phyloP scores from a whole-genome alignment of 257 asterid genomes.

The Paraleonurus japonicus region DNA sequence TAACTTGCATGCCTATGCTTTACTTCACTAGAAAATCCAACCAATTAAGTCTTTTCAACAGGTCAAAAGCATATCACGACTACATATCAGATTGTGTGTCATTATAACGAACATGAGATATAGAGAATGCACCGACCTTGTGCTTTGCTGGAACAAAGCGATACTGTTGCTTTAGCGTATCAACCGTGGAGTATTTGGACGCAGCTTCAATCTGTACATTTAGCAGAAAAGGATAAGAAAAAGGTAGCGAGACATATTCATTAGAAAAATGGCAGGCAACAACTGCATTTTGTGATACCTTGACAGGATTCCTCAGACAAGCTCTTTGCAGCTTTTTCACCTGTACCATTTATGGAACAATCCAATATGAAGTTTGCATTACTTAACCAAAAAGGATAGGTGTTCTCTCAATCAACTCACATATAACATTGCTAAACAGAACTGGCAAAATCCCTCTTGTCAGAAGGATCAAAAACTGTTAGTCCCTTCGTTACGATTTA shows the following conservation, averaged over 20 bases:
- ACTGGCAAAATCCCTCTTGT: background rate
- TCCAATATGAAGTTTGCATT: constrained; percentile 3
- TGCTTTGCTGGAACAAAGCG: constrained; percentile 77
- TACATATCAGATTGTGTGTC: background rate
- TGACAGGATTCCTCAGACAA: constrained; percentile 85
- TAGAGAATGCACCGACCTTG: constrained; percentile 49
- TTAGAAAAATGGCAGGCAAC: background rate
- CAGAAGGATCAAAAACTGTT: background rate
- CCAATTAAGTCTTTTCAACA: background rate
- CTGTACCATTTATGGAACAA: constrained; percentile 38
- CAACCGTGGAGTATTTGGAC: constrained; percentile 88
- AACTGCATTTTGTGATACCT: constrained; percentile 41
- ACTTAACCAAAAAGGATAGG: background rate
- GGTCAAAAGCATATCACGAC: background rate
- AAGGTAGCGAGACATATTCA: background rate
- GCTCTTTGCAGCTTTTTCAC: constrained; percentile 93
- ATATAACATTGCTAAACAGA: background rate
- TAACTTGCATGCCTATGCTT: background rate
- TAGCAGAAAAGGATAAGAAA: background rate
- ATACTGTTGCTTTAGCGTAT: constrained; percentile 82
- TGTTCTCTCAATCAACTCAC: background rate
- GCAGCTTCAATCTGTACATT: constrained; percentile 76
- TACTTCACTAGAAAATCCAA: background rate
- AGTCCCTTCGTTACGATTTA: too few relatives aligned
- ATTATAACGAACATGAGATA: constrained; percentile 1